Base-by-base conservation (phyloP, 2,329 filamentous ascomycete genomes). In the Gliomastix tumulicola region DNA sequence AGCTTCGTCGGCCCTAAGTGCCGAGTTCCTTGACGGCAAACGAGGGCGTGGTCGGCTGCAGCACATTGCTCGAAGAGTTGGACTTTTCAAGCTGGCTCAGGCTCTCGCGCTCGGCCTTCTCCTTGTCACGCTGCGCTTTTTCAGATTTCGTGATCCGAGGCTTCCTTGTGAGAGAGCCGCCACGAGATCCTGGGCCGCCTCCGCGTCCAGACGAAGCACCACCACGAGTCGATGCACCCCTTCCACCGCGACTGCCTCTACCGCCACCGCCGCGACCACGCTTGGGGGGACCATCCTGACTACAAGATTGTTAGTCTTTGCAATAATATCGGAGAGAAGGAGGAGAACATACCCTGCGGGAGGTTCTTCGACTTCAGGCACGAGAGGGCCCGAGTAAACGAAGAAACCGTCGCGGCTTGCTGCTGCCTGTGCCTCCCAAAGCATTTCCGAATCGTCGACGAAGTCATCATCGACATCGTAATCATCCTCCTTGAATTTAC, bases 391-490 rank as follows among this genome's bases (percentile, higher is more conserved):
- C 42, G 87, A 94, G 61, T 96, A 98, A 2, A 98, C 92, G 56
- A 97, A 98, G 66, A 97, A 98, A 2, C 92, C 92, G 55, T 97
- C 92, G 49, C 90, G 87, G 47, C 87, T 90, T 32, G 92, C 89
- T 5, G 90, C 88, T 7, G 90, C 90, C 55, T 94, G 86, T 53
- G 94, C 88, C 60, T 97, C 88, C 90, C 90, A 97, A 1, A 94
- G 72, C 54, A 96, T 61, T 57, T 98, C 92, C 2, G 88, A 94
- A 55, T 98, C 92, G 51, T 98, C 92, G 38, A 90, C 79, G 60
- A 90, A 90, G 36, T 83, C 84, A 51, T 89, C 85, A 33, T 85
- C 82, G 50, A 84, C 82, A 53, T 90, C 85, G 50, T 89, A 89
- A 49, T 89, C 82, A 59, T 94, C 83, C 56, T 88, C 79, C 55